These are phyloP conservation scores for Podaxis carcinomalis DNA, from an alignment of 768 basidiomycete genomes.

Conservation along the genomic window DNA sequence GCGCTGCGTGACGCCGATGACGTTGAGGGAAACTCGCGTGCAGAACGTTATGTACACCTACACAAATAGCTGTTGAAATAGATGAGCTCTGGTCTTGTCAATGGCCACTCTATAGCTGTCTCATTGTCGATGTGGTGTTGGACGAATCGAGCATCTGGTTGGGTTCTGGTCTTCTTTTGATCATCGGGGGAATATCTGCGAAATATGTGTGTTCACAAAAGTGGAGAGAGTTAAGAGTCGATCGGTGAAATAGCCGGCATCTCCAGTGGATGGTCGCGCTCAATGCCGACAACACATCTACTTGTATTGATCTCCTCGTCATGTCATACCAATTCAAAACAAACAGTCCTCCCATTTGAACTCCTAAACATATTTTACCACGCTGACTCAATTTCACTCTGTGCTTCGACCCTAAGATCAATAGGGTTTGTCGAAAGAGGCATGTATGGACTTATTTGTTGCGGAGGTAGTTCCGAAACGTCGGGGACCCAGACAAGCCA, in stretches of 20 bases:
- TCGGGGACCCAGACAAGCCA: conserved; percentile 19
- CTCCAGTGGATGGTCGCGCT: background rate
- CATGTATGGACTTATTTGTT: conserved; percentile 25
- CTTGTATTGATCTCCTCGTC: background rate
- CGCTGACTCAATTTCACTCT: conserved; percentile 18
- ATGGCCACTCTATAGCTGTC: background rate
- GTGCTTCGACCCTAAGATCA: conserved; percentile 28
- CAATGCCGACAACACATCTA: conserved; percentile 3
- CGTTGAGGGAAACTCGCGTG: too few species aligned
- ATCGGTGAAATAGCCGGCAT: conserved; percentile 3
- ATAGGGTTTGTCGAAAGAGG: conserved; percentile 11
- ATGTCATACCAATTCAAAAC: conserved; percentile 4
- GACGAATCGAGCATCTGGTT: background rate
- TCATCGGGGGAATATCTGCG: conserved; percentile 7
- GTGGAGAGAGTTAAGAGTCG: background rate
- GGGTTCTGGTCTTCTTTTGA: conserved; percentile 1
- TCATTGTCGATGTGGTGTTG: background rate
- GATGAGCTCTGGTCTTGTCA: background rate
- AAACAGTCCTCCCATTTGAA: background rate
- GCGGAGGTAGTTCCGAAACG: conserved; percentile 34
- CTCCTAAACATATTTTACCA: conserved; percentile 5
- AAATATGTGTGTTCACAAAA: background rate
- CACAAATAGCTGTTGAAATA: too few species aligned
- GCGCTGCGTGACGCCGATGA: too few species aligned
- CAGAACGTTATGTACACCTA: too few species aligned